A percentile compares a stretch with the other conserved stretches of the same genome.
phyloP scores from a whole-genome alignment of 2,329 filamentous ascomycete genomes.

The Cladosporium oxysporum region DNA sequence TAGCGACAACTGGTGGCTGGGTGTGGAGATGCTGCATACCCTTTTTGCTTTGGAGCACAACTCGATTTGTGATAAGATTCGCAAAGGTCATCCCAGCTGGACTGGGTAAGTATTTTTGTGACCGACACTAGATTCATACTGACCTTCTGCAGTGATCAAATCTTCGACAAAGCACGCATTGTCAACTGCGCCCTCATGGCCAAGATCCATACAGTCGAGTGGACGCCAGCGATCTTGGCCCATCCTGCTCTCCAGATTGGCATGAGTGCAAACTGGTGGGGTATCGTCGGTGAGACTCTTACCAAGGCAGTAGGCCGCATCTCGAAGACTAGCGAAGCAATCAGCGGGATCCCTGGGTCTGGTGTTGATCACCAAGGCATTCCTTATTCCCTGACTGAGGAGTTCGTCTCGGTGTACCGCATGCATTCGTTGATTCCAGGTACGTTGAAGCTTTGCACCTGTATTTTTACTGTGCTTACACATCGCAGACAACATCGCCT shows the following conservation, averaged over 20 bases:
- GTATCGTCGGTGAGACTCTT: conserved; percentile 45
- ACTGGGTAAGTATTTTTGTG: conserved; percentile 21
- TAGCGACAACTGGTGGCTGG: conserved; percentile 50
- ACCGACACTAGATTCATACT: not conserved
- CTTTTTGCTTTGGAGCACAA: conserved; percentile 52
- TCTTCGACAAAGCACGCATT: conserved; percentile 49
- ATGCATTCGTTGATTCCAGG: conserved; percentile 44
- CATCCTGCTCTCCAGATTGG: conserved; percentile 47
- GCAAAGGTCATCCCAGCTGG: conserved; percentile 41
- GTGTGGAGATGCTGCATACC: conserved; percentile 50
- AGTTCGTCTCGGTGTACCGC: conserved; percentile 49
- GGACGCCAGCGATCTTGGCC: conserved; percentile 51
- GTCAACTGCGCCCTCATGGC: conserved; percentile 52
- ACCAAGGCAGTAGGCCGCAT: conserved; percentile 46
- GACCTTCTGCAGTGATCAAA: conserved; percentile 34
- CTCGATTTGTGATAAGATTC: conserved; percentile 45
- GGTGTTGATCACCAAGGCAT: conserved; percentile 41
- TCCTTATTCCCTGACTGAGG: conserved; percentile 47
- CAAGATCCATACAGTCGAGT: conserved; percentile 54
- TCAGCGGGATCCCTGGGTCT: conserved; percentile 46
- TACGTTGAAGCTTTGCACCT: conserved; percentile 22
- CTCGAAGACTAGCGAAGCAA: conserved; percentile 42
- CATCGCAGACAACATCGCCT: conserved; percentile 35
- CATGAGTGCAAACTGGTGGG: conserved; percentile 52
- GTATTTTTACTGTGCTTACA: not conserved